These are phyloP conservation scores for Colletotrichum nymphaeae DNA, from an alignment of 2,329 filamentous ascomycete species.

Conservation along the genomic window DNA sequence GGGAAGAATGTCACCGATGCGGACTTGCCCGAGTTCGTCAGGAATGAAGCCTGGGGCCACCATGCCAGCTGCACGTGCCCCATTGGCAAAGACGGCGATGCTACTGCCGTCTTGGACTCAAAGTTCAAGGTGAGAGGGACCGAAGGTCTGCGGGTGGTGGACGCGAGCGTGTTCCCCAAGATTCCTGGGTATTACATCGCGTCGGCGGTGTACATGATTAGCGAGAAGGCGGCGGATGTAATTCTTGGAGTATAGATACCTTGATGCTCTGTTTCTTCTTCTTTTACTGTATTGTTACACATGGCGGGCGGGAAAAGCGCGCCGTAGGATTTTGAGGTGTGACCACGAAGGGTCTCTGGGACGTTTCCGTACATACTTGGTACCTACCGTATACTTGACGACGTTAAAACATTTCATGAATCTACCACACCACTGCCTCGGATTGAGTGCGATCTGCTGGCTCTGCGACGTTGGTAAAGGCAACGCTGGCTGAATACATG, in stretches of 20 bases:
- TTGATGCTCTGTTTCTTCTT: neutral
- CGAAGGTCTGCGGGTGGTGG: slow-evolving; percentile 66
- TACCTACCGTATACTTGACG: neutral
- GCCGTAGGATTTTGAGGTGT: neutral
- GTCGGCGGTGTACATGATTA: slow-evolving; percentile 63
- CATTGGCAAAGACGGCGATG: slow-evolving; percentile 65
- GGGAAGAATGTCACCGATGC: slow-evolving; percentile 53
- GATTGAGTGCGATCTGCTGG: neutral
- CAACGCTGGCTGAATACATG: neutral
- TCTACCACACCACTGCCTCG: neutral
- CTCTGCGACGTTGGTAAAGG: slow-evolving; percentile 4
- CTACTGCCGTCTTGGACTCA: slow-evolving; percentile 64
- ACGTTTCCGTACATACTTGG: neutral
- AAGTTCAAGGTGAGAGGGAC: slow-evolving; percentile 67
- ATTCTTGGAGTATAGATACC: slow-evolving; percentile 20
- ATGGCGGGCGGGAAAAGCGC: neutral
- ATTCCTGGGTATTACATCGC: slow-evolving; percentile 61
- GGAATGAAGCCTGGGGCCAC: slow-evolving; percentile 65
- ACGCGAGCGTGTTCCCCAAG: slow-evolving; percentile 67
- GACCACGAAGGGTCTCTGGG: neutral
- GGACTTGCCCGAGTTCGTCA: slow-evolving; percentile 58
- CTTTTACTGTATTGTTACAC: neutral
- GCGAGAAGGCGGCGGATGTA: slow-evolving; percentile 62
- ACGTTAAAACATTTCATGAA: neutral
- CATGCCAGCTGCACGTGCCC: slow-evolving; percentile 67